These are phyloP conservation scores for Claviceps pusilla DNA, from an alignment of 2,329 filamentous ascomycete species.

Conservation along the genomic window DNA sequence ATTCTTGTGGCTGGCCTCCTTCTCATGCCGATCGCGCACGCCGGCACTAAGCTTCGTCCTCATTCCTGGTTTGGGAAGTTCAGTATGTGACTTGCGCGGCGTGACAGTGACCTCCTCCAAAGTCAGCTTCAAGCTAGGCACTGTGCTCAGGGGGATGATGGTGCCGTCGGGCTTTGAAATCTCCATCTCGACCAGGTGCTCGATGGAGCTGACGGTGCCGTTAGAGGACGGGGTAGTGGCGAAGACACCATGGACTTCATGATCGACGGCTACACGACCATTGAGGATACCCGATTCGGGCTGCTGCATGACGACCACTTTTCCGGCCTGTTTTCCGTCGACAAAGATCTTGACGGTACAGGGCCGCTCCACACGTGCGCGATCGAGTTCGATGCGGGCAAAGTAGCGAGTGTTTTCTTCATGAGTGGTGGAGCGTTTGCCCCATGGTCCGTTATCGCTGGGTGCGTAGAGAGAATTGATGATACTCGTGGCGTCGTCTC, in stretches of 20 bases:
- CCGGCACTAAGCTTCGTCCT: neutral
- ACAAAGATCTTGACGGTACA: slow-evolving; percentile 21
- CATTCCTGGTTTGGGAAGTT: slow-evolving; percentile 16
- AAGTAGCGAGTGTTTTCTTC: slow-evolving; percentile 18
- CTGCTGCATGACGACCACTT: slow-evolving; percentile 22
- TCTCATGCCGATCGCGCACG: neutral
- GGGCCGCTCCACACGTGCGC: slow-evolving; percentile 21
- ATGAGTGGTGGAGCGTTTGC: neutral
- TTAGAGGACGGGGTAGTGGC: neutral
- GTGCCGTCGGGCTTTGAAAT: slow-evolving; percentile 18
- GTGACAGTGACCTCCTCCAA: slow-evolving; percentile 20
- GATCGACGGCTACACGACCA: slow-evolving; percentile 27
- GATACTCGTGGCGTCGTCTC: slow-evolving; percentile 14
- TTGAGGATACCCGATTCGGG: slow-evolving; percentile 18
- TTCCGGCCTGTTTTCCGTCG: slow-evolving; percentile 17
- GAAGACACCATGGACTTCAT: slow-evolving; percentile 14
- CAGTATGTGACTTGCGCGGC: slow-evolving; percentile 10
- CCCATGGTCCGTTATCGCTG: neutral
- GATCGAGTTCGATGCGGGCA: slow-evolving; percentile 19
- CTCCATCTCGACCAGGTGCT: slow-evolving; percentile 2
- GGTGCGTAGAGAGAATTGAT: slow-evolving; percentile 21
- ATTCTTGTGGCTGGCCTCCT: neutral
- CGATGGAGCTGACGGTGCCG: neutral
- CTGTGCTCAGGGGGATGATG: slow-evolving; percentile 11
- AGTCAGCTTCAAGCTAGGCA: slow-evolving; percentile 22